A percentile compares a stretch with the other conserved stretches of the same genome.
Evolutionary conservation across 2,329 filamentous ascomycete genomes (phyloP).

Genomic region (Talaromyces amestolkiae): DNA sequence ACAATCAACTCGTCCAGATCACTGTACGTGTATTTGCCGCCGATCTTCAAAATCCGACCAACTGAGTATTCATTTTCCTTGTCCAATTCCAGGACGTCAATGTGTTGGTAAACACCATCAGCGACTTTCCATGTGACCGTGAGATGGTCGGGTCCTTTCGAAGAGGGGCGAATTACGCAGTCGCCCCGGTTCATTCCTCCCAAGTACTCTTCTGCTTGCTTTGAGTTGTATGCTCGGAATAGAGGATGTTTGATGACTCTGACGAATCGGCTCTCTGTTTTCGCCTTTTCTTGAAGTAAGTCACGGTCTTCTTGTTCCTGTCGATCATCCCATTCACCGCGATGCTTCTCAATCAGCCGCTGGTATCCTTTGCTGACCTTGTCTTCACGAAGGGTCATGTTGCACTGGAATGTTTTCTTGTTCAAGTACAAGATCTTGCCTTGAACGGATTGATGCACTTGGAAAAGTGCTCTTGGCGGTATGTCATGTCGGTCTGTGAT

Average conservation of each 20-base stretch:
- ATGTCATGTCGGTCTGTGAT: slow-evolving; percentile 68
- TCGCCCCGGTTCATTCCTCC: slow-evolving; percentile 83
- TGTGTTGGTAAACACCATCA: slow-evolving; percentile 93
- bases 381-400: slow-evolving; percentile 80
- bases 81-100: slow-evolving; percentile 93
- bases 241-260: slow-evolving; percentile 97
- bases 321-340: slow-evolving; percentile 80
- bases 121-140: slow-evolving; percentile 98
- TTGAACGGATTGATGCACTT: slow-evolving; percentile 77
- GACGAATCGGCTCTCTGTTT: slow-evolving; percentile 78
- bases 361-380: slow-evolving; percentile 71
- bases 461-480: slow-evolving; percentile 70
- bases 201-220: slow-evolving; percentile 89
- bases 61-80: slow-evolving; percentile 97
- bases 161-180: slow-evolving; percentile 91
- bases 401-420: slow-evolving; percentile 77
- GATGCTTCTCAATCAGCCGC: slow-evolving; percentile 67
- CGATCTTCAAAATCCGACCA: slow-evolving; percentile 79
- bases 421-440: slow-evolving; percentile 87
- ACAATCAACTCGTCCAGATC: slow-evolving; percentile 98
- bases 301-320: slow-evolving; percentile 81
- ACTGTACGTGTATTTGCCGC: slow-evolving; percentile 84
- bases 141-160: slow-evolving; percentile 91
- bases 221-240: slow-evolving; percentile 88
- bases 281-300: slow-evolving; percentile 79